Conservation (phyloP, 805 yeast species). For the Candida chauliodis region DNA sequence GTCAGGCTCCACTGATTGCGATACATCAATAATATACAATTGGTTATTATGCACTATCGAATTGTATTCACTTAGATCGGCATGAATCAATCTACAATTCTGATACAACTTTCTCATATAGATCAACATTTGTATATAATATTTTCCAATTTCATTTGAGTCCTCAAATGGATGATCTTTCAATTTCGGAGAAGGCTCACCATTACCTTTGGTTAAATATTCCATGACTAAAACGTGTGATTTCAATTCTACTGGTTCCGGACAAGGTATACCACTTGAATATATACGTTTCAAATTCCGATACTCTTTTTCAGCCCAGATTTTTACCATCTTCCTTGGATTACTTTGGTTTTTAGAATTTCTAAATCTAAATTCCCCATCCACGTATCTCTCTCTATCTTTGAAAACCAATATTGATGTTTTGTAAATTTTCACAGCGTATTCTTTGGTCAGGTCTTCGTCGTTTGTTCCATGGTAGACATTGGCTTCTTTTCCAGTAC, state of each 20-base stretch:
- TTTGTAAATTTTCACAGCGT: conserved; percentile 91
- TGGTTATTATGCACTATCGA: conserved; percentile 76
- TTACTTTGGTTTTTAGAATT: conserved; percentile 81
- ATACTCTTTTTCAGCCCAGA: conserved; percentile 98
- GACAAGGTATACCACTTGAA: conserved; percentile 81
- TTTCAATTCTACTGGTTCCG: conserved; percentile 85
- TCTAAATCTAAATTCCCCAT: conserved; percentile 92
- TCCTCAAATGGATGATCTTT: conserved; percentile 76
- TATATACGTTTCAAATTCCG: conserved; percentile 83
- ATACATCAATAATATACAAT: conserved; percentile 89
- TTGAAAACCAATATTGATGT: conserved; percentile 96
- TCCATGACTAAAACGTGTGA: conserved; percentile 95
- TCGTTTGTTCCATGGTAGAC: conserved; percentile 79
- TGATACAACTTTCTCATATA: conserved; percentile 87
- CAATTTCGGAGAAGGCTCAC: conserved; percentile 87
- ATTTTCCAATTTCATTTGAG: conserved; percentile 59
- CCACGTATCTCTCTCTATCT: conserved; percentile 93
- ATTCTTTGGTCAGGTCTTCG: conserved; percentile 47
- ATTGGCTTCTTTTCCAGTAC: conserved; percentile 99
- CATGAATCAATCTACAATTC: conserved; percentile 88
- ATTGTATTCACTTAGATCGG: conserved; percentile 94
- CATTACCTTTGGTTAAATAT: conserved; percentile 71
- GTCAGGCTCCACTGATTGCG: conserved; percentile 96
- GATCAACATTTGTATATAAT: conserved; percentile 74
- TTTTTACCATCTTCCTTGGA: conserved; percentile 94